phyloP scores from a whole-genome alignment of 345 rosid species.

The Sonneratia caseolaris region DNA sequence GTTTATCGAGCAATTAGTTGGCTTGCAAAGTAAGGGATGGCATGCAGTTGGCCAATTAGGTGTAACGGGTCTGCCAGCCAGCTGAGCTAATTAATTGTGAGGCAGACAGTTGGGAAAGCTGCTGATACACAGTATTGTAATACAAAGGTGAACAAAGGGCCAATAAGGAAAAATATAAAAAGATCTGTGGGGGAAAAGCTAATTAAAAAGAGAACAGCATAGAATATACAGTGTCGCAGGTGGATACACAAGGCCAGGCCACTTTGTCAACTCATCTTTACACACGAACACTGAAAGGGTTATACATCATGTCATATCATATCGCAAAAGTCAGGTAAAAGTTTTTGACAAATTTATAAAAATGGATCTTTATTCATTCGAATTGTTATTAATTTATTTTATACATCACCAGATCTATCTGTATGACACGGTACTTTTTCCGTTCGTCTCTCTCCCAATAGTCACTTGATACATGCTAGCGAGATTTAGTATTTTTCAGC shows the following conservation, averaged over 20 bases:
- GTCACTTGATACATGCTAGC: neutral
- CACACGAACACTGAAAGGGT: too few relatives aligned
- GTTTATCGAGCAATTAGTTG: neutral
- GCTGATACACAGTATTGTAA: neutral
- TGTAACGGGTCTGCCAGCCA: neutral
- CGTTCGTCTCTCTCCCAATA: neutral
- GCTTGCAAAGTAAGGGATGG: neutral
- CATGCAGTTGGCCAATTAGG: too few relatives aligned
- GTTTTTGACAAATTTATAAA: too few relatives aligned
- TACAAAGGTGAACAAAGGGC: neutral
- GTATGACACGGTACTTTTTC: too few relatives aligned
- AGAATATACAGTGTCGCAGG: slow-evolving; percentile 14
- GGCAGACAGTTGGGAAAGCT: neutral
- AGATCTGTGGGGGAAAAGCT: neutral
- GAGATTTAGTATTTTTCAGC: neutral
- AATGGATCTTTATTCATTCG: neutral
- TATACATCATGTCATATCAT: too few relatives aligned
- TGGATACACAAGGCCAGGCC: slow-evolving; percentile 41
- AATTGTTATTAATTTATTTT: neutral
- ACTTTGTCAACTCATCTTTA: slow-evolving; percentile 25
- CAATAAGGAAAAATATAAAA: neutral
- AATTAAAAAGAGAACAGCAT: slow-evolving; percentile 14
- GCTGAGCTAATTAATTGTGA: neutral
- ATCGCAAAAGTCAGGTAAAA: too few relatives aligned
- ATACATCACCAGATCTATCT: neutral